These are phyloP conservation scores for Galeopsis tetrahit DNA, from an alignment of 257 asterid species.

Conservation along the genomic window DNA sequence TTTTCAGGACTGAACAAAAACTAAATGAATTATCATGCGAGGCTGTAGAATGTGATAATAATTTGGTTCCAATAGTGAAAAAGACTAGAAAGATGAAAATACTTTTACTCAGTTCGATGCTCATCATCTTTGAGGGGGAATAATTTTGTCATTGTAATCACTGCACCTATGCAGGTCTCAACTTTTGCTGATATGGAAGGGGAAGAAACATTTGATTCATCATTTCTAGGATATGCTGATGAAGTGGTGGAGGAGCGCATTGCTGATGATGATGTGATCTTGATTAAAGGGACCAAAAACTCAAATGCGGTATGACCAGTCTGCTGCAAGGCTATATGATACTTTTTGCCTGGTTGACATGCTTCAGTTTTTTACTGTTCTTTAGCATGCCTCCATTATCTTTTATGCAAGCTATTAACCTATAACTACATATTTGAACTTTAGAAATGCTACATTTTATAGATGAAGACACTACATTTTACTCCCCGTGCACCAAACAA, in stretches of 20 bases:
- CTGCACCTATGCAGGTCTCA: constrained; percentile 59
- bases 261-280: constrained; percentile 86
- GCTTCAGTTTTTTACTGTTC: constrained; percentile 6
- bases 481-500: neutral
- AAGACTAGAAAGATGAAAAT: constrained; percentile 1
- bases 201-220: constrained; percentile 88
- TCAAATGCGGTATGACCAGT: constrained; percentile 63
- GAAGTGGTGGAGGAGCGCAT: constrained; percentile 95
- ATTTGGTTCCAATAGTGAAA: neutral
- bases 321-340: constrained; percentile 3
- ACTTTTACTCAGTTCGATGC: neutral
- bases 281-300: constrained; percentile 89
- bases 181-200: constrained; percentile 98
- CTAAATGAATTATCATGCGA: neutral
- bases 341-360: constrained; percentile 9
- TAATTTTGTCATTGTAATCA: constrained; percentile 1
- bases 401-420: constrained; percentile 8
- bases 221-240: constrained; percentile 81
- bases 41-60: constrained; percentile 4
- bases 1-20: neutral
- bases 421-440: neutral
- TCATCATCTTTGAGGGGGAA: neutral
- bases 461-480: constrained; percentile 3
- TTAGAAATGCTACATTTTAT: constrained; percentile 6
- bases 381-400: constrained; percentile 19